phyloP scores from a whole-genome alignment of 2,329 filamentous ascomycete species.

The Stachybotrys chartarum region DNA sequence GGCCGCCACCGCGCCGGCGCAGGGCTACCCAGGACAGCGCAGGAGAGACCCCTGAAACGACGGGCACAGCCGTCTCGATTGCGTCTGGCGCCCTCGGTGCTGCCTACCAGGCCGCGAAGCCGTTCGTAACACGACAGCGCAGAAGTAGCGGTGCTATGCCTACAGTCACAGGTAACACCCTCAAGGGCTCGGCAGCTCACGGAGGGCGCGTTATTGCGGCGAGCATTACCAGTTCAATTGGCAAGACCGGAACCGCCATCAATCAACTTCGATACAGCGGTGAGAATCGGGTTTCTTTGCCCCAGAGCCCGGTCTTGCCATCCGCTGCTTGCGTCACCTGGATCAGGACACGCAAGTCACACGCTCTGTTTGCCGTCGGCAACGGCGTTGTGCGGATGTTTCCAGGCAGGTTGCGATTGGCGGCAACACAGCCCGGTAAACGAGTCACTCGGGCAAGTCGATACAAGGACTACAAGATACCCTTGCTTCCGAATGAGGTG shows the following conservation, averaged over 20 bases:
- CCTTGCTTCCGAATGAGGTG: conserved; percentile 51
- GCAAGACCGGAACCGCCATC: conserved; percentile 63
- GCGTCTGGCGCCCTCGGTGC: conserved; percentile 65
- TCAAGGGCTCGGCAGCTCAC: conserved; percentile 58
- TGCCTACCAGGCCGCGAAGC: conserved; percentile 61
- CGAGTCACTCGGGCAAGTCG: conserved; percentile 48
- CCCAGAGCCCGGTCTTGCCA: conserved; percentile 45
- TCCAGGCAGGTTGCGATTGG: conserved; percentile 47
- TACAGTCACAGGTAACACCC: conserved; percentile 30
- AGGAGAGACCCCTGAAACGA: conserved; percentile 39
- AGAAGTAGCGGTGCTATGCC: conserved; percentile 31
- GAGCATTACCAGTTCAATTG: conserved; percentile 67
- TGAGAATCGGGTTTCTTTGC: conserved; percentile 67
- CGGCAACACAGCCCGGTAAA: conserved; percentile 46
- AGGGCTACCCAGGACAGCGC: conserved; percentile 34
- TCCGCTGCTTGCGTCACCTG: conserved; percentile 56
- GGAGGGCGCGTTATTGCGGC: conserved; percentile 66
- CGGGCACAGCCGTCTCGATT: conserved; percentile 54
- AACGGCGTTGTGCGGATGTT: conserved; percentile 62
- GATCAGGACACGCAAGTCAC: conserved; percentile 54
- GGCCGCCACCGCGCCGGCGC: conserved; percentile 66
- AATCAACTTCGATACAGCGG: conserved; percentile 66
- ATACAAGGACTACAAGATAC: conserved; percentile 61
- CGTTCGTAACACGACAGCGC: conserved; percentile 48
- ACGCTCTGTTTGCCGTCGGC: conserved; percentile 57